Evolutionary conservation across 2,329 filamentous ascomycete species (phyloP), one percentile per base, ranked within the genome.

Genomic region (Leptographium wingfieldii): DNA sequence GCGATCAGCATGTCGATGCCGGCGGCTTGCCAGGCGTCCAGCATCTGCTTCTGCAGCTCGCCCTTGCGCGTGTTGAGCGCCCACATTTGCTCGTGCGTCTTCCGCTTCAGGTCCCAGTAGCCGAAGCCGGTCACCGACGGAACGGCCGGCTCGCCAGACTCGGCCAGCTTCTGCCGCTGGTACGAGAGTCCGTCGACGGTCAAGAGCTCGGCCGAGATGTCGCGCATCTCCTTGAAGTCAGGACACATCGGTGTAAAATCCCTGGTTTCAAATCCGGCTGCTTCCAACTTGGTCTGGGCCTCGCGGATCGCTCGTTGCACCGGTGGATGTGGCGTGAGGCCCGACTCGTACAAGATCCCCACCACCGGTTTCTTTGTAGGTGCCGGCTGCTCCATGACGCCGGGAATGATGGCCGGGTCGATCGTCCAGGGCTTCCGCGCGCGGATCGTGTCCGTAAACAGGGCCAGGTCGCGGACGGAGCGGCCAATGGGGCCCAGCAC

Each of bases 231-330:
- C 33, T 58, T 59, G 29, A 64, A 62, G 49, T 64, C 63, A 48
- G 63, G 63, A 55, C 63, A 64, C n/a, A 22, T 22, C 29, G 63
- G 52, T 55, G 63, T 64, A 19, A 64, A 63, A 49, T 64, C 63
- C 52, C 57, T 31, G 5, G 57, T 56, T n/a, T 59, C 59, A 46
- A 60, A 63, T 33, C 62, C 62, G 10, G 62, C 62, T 0, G 59
- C 58, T 35, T 25, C 48, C 3, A 64, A 55, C 43, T 56, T 57
- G 7, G 56, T 54, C 25, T 48, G 56, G 5, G 62, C 62, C 55
- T 63, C 58, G 25, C 51, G 56, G 6, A 63, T 38, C 3, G 54
- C 59, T 5, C 62, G 60, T 5, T 54, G 60, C 46, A 63, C 58
- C 1, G 62, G 62, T 10, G 62, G 62, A 31, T 62, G 60, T 1